phyloP scores from a whole-genome alignment of 2,329 filamentous ascomycete species.

The Chaetomiaceae sp. region DNA sequence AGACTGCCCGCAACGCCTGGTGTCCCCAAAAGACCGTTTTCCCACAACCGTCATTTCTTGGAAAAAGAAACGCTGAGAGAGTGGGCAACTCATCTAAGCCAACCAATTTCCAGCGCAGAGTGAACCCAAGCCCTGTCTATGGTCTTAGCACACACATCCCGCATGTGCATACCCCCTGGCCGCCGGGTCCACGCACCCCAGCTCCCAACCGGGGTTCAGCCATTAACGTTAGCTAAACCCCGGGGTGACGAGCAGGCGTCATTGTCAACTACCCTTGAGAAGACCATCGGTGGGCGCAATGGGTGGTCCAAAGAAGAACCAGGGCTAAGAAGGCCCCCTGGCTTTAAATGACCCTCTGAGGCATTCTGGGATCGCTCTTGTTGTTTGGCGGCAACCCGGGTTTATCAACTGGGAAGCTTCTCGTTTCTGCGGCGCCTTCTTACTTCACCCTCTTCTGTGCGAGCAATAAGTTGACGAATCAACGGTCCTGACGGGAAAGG shows the following conservation, averaged over 20 bases:
- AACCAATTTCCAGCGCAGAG: constrained; percentile 26
- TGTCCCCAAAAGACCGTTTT: constrained; percentile 15
- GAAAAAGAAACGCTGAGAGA: constrained; percentile 10
- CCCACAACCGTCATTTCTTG: constrained; percentile 10
- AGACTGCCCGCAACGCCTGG: not conserved
- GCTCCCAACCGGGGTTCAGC: constrained; percentile 15
- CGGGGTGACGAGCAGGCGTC: constrained; percentile 6
- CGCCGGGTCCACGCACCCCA: constrained; percentile 22
- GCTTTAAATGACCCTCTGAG: not conserved
- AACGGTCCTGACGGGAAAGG: not conserved
- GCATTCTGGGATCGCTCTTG: too few relatives aligned
- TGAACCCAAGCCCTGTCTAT: constrained; percentile 25
- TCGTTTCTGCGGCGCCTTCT: not conserved
- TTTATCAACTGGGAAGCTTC: not conserved
- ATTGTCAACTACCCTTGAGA: too few relatives aligned
- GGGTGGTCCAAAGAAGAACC: not conserved
- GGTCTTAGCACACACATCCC: constrained; percentile 28
- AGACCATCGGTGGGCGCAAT: constrained; percentile 22
- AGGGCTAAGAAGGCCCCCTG: not conserved
- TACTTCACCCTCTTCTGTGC: not conserved
- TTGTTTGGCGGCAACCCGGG: not conserved
- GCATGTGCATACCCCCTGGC: constrained; percentile 26
- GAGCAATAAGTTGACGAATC: constrained; percentile 1
- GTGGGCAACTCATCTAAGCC: constrained; percentile 17
- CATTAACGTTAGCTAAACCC: constrained; percentile 19